Evolutionary conservation across 441 rosid species (phyloP).

Genomic region (Bocquillonia castaneifolia): DNA sequence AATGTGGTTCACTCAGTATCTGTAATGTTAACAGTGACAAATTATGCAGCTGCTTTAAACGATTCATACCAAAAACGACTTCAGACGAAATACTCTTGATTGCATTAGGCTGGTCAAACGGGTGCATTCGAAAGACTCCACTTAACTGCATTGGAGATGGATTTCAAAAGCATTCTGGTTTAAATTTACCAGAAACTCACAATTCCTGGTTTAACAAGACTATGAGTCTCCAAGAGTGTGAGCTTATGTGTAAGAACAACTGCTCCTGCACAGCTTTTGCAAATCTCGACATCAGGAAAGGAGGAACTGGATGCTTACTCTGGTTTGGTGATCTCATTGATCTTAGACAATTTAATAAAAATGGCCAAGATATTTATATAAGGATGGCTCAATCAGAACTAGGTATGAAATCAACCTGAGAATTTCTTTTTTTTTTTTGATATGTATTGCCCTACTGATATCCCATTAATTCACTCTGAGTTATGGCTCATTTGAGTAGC

Average conservation of each 20-base stretch:
- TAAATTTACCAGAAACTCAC: constrained; percentile 24
- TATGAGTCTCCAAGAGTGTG: constrained; percentile 24
- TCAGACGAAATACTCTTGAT: neutral
- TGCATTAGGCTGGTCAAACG: constrained; percentile 21
- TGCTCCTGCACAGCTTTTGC: constrained; percentile 32
- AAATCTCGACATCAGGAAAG: constrained; percentile 11
- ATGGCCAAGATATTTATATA: constrained; percentile 10
- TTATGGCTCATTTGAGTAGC: too few relatives aligned
- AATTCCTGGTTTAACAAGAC: neutral
- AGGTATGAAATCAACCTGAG: too few relatives aligned
- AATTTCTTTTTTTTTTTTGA: too few relatives aligned
- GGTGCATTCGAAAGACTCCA: constrained; percentile 16
- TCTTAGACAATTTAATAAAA: constrained; percentile 2
- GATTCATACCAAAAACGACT: constrained; percentile 25
- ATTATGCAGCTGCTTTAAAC: constrained; percentile 29
- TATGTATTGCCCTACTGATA: too few relatives aligned
- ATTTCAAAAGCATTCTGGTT: constrained; percentile 3
- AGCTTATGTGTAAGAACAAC: constrained; percentile 22
- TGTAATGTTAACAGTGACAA: neutral
- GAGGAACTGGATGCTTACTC: constrained; percentile 29
- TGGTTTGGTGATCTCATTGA: constrained; percentile 41
- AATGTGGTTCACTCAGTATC: constrained; percentile 13
- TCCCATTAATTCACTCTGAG: too few relatives aligned
- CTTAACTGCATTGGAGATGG: constrained; percentile 15
- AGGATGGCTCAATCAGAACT: constrained; percentile 7